Conservation (phyloP, 371 early-diverging fungal genomes). For the Rhizopus sp. region DNA sequence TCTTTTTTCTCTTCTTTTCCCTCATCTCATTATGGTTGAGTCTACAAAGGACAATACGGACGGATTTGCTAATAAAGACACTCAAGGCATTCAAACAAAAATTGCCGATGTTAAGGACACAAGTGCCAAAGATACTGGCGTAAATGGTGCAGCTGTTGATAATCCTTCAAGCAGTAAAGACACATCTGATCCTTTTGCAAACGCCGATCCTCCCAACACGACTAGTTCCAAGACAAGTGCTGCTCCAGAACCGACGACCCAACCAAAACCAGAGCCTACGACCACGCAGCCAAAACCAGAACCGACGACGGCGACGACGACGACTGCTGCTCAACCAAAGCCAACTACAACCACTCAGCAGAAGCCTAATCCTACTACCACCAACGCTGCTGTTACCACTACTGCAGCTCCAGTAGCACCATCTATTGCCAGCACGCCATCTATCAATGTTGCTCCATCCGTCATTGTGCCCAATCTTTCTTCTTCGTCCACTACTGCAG, state of each 20-base stretch:
- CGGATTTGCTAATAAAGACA: neutral
- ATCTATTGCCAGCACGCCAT: neutral
- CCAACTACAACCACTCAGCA: neutral
- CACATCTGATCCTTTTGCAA: no score
- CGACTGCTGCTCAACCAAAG: neutral
- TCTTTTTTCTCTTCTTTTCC: neutral
- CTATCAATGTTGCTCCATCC: neutral
- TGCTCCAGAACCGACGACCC: neutral
- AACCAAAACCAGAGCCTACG: neutral
- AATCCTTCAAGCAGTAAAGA: no score
- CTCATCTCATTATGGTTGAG: neutral
- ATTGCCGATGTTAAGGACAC: neutral
- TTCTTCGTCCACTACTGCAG: no score
- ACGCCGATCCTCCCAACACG: no score
- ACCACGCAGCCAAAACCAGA: neutral
- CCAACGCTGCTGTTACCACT: slow-evolving; percentile 5
- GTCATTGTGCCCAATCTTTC: neutral
- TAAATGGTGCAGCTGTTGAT: no score
- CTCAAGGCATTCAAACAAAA: neutral
- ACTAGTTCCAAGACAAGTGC: no score
- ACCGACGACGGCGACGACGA: neutral
- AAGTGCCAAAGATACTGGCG: neutral
- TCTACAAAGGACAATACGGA: neutral
- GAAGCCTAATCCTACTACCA: slow-evolving; percentile 1
- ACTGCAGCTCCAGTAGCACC: neutral